Evolutionary conservation across 257 asterid species (phyloP).

Genomic region (Solanum sejunctum): DNA sequence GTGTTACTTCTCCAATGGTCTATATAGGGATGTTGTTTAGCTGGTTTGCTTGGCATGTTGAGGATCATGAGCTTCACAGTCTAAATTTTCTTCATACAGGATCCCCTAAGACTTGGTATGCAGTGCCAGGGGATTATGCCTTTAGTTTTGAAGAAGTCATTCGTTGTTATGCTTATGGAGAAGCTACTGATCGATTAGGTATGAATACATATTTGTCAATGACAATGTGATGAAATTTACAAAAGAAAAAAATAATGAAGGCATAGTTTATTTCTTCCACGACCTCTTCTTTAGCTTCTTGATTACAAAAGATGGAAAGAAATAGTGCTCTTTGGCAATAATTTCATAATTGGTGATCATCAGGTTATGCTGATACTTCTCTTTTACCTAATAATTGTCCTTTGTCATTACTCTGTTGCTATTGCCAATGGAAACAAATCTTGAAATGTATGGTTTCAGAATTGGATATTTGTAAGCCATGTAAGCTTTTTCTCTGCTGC

Average conservation of each 20-base stretch:
- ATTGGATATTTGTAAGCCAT: neutral
- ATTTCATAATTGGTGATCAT: neutral
- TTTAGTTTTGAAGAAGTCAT: conserved; percentile 74
- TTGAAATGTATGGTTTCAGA: neutral
- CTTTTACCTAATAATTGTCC: neutral
- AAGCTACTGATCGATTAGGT: conserved; percentile 64
- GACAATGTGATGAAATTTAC: neutral
- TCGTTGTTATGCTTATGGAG: conserved; percentile 64
- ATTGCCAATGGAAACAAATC: neutral
- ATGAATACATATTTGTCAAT: conserved; percentile 10
- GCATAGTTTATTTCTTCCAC: neutral
- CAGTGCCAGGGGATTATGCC: conserved; percentile 93
- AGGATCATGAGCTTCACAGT: conserved; percentile 99
- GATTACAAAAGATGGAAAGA: neutral
- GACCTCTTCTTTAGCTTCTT: neutral
- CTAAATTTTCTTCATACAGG: conserved; percentile 91
- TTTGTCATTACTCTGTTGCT: neutral
- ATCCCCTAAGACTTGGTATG: conserved; percentile 95
- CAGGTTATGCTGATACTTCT: neutral
- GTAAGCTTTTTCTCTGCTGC: neutral
- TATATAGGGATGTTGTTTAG: conserved; percentile 97
- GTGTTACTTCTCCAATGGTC: conserved; percentile 98
- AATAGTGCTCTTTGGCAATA: neutral
- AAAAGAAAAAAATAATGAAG: neutral
- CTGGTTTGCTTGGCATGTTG: conserved; percentile 99